These are phyloP conservation scores for Fomitopsis pulvina DNA, from an alignment of 768 basidiomycete species.

Conservation along the genomic window DNA sequence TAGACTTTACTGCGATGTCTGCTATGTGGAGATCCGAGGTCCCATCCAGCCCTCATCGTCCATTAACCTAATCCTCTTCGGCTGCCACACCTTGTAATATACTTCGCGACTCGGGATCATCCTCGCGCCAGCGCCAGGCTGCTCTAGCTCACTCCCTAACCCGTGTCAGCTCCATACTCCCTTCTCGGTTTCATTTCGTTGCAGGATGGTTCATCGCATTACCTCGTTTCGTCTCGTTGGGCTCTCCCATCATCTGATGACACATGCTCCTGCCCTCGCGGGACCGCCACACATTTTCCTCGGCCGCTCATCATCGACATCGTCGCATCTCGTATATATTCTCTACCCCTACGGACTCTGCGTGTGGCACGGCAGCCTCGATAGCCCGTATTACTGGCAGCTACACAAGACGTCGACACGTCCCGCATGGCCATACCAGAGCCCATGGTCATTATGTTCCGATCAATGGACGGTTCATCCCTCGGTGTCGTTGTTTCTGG, in stretches of 20 bases:
- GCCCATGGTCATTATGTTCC: conserved; percentile 11
- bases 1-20: conserved; percentile 20
- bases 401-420: conserved; percentile 16
- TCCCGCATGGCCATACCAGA: conserved; percentile 7
- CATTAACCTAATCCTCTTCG: conserved; percentile 19
- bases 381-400: conserved; percentile 20
- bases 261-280: conserved; percentile 58
- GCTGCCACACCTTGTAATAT: conserved; percentile 15
- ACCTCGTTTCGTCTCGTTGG: conserved; percentile 17
- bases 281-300: conserved; percentile 31
- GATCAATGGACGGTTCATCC: conserved; percentile 16
- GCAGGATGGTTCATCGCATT: conserved; percentile 19
- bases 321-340: conserved; percentile 30
- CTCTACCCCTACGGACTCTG: conserved; percentile 9
- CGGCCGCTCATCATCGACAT: conserved; percentile 18
- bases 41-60: conserved; percentile 11
- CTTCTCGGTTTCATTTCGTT: conserved; percentile 16
- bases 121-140: conserved; percentile 27
- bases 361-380: conserved; percentile 22
- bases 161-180: conserved; percentile 25
- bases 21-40: conserved; percentile 8
- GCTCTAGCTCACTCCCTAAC: conserved; percentile 35
- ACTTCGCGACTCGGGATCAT: conserved; percentile 16
- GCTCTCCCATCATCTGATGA: conserved; percentile 30
- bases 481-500: conserved; percentile 15